These are phyloP conservation scores for Talaromyces liani DNA, from an alignment of 495 filamentous ascomycete genomes.

Conservation along the genomic window DNA sequence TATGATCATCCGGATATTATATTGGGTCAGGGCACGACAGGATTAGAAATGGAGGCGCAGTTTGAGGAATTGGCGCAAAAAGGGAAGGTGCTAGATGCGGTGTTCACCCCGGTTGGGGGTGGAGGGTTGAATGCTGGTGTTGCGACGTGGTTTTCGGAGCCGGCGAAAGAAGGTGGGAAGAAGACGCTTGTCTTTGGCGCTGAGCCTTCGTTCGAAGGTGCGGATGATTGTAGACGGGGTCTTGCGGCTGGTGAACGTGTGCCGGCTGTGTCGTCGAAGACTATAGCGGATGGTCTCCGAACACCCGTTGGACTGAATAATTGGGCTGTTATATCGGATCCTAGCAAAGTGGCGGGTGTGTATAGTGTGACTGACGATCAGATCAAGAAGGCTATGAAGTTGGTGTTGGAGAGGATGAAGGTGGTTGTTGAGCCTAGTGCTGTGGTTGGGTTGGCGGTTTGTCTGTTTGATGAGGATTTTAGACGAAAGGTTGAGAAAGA, in stretches of 20 bases:
- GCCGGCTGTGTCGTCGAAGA: constrained; percentile 59
- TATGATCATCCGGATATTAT: constrained; percentile 91
- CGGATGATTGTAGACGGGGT: constrained; percentile 71
- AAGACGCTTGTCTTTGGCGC: constrained; percentile 73
- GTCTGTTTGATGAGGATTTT: constrained; percentile 81
- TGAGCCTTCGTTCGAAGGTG: constrained; percentile 78
- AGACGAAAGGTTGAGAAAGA: constrained; percentile 60
- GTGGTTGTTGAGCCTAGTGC: constrained; percentile 86
- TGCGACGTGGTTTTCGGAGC: constrained; percentile 65
- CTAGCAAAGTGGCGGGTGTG: constrained; percentile 60
- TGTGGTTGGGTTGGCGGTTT: constrained; percentile 76
- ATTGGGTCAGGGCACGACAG: constrained; percentile 83
- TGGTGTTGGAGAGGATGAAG: constrained; percentile 89
- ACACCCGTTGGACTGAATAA: constrained; percentile 74
- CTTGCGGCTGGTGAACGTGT: constrained; percentile 56
- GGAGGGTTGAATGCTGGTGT: constrained; percentile 84
- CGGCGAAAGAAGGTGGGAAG: constrained; percentile 26
- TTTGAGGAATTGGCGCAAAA: constrained; percentile 38
- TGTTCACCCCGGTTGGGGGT: constrained; percentile 82
- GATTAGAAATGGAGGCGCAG: constrained; percentile 73
- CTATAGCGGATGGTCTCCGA: constrained; percentile 84
- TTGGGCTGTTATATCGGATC: constrained; percentile 75
- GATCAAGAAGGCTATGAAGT: constrained; percentile 66
- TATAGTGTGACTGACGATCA: constrained; percentile 76
- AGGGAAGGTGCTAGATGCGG: constrained; percentile 52